These are phyloP conservation scores for Malassezia pachydermatis DNA, from an alignment of 1,284 basidiomycete species.

Conservation along the genomic window DNA sequence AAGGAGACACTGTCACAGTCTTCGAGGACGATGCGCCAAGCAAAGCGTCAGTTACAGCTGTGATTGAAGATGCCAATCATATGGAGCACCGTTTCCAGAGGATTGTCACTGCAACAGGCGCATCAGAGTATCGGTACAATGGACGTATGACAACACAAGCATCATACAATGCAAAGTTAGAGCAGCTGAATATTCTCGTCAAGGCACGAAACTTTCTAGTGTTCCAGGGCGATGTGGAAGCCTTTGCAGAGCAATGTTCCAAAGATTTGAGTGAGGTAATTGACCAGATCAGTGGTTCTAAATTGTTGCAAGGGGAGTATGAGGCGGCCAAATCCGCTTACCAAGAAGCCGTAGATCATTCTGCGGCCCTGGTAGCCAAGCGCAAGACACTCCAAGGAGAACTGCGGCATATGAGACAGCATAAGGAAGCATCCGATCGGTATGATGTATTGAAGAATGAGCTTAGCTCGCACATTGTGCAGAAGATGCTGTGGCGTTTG, in stretches of 20 bases:
- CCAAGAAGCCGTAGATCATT: constrained; percentile 80
- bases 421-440: constrained; percentile 81
- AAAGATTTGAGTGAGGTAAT: constrained; percentile 80
- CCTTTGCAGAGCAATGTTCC: constrained; percentile 87
- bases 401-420: constrained; percentile 93
- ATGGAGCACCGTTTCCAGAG: constrained; percentile 77
- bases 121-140: constrained; percentile 53
- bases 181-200: constrained; percentile 71
- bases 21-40: constrained; percentile 61
- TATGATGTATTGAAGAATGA: constrained; percentile 71
- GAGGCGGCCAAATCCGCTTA: constrained; percentile 77
- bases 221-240: constrained; percentile 94
- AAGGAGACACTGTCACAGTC: constrained; percentile 38
- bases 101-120: constrained; percentile 73
- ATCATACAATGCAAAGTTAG: constrained; percentile 37
- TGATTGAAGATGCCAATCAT: constrained; percentile 65
- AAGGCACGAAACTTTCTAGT: constrained; percentile 99
- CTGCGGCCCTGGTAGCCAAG: constrained; percentile 86
- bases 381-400: constrained; percentile 84
- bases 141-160: constrained; percentile 28
- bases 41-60: constrained; percentile 87
- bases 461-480: constrained; percentile 65
- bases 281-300: constrained; percentile 68
- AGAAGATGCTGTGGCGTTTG: constrained; percentile 75
- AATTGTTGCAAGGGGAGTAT: constrained; percentile 79